These are phyloP conservation scores for Arthromyces matolae DNA, from an alignment of 768 basidiomycete species.

Conservation along the genomic window DNA sequence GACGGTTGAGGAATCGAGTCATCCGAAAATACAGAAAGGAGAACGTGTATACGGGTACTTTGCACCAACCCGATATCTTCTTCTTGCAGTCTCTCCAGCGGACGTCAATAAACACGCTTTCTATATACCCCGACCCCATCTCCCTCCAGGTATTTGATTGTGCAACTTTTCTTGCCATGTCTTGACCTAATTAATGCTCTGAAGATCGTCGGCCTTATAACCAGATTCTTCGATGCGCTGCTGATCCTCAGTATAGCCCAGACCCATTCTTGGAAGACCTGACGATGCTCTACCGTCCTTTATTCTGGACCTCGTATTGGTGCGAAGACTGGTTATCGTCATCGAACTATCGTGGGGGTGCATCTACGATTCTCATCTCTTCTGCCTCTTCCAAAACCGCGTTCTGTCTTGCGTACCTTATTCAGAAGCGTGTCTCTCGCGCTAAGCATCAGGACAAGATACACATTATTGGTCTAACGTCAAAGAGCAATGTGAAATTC, in stretches of 20 bases:
- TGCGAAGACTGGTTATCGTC: conserved; percentile 65
- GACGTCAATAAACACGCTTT: conserved; percentile 55
- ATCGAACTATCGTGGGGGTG: conserved; percentile 46
- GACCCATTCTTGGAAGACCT: conserved; percentile 51
- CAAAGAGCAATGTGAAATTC: conserved; percentile 49
- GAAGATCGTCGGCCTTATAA: conserved; percentile 67
- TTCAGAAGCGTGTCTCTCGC: conserved; percentile 40
- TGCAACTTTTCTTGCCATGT: background rate
- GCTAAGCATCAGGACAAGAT: conserved; percentile 25
- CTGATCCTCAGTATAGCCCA: conserved; percentile 51
- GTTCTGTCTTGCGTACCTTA: conserved; percentile 61
- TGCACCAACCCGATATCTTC: conserved; percentile 54
- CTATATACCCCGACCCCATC: conserved; percentile 56
- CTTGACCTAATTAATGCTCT: background rate
- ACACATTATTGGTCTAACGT: conserved; percentile 59
- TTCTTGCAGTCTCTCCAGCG: conserved; percentile 46
- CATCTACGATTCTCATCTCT: conserved; percentile 51
- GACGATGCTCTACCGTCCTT: conserved; percentile 67
- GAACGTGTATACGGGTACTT: conserved; percentile 67
- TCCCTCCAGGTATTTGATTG: conserved; percentile 50
- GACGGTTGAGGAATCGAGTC: conserved; percentile 47
- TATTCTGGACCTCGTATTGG: conserved; percentile 78
- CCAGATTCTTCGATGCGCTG: conserved; percentile 55
- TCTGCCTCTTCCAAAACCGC: conserved; percentile 74
- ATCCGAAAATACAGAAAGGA: conserved; percentile 44